phyloP scores from a whole-genome alignment of 1,139 yeast genomes.

The Debaryomyces robertsiae region DNA sequence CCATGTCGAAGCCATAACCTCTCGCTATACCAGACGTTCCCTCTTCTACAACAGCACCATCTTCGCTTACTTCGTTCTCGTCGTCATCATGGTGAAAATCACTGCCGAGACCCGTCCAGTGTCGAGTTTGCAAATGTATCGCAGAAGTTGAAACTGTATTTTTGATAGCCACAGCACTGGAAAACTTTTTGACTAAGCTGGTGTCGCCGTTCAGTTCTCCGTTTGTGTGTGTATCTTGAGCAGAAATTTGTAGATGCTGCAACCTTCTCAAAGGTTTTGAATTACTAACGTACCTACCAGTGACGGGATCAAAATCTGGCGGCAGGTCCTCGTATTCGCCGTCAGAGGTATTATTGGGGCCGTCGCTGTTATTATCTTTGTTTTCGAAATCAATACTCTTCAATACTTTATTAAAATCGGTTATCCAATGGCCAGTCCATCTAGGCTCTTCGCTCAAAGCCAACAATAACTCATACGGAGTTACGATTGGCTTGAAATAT shows the following conservation, averaged over 20 bases:
- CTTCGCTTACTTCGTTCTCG: slow-evolving; percentile 37
- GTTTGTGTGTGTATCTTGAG: slow-evolving; percentile 26
- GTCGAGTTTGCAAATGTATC: slow-evolving; percentile 64
- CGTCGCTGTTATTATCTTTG: slow-evolving; percentile 21
- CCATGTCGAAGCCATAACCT: slow-evolving; percentile 57
- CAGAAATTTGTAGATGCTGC: slow-evolving; percentile 62
- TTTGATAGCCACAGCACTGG: slow-evolving; percentile 63
- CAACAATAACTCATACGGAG: slow-evolving; percentile 86
- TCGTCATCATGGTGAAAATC: slow-evolving; percentile 52
- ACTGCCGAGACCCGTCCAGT: slow-evolving; percentile 92
- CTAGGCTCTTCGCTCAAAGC: slow-evolving; percentile 74
- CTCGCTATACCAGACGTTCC: slow-evolving; percentile 90
- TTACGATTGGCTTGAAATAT: slow-evolving; percentile 85
- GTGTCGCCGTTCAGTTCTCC: slow-evolving; percentile 25
- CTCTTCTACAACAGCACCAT: slow-evolving; percentile 73
- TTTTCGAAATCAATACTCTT: slow-evolving; percentile 30
- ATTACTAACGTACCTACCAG: slow-evolving; percentile 70
- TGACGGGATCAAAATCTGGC: slow-evolving; percentile 87
- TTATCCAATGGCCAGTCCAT: slow-evolving; percentile 95
- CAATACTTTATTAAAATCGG: slow-evolving; percentile 66
- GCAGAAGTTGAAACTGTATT: slow-evolving; percentile 93
- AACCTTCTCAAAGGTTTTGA: slow-evolving; percentile 75
- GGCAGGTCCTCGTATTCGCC: slow-evolving; percentile 57
- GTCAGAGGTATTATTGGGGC: slow-evolving; percentile 17
- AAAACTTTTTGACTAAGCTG: slow-evolving; percentile 55